These are phyloP conservation scores for Solanum aculeatissimum DNA, from an alignment of 305 asterid species.

Conservation along the genomic window DNA sequence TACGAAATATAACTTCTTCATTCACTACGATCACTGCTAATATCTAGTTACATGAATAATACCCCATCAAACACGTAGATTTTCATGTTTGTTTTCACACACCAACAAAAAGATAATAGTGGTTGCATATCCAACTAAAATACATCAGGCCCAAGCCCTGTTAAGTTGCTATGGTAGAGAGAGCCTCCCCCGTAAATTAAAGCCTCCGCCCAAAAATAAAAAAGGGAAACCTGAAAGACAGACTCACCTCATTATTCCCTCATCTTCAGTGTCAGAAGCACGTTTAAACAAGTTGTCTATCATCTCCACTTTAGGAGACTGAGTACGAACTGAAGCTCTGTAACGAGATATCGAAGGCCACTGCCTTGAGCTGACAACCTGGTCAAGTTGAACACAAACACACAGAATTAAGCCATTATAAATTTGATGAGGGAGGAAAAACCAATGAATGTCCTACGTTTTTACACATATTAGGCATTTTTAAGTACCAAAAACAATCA, in stretches of 20 bases:
- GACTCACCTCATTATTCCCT: conserved; percentile 61
- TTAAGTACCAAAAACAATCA: background rate
- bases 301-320: conserved; percentile 73
- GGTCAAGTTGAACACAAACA: background rate
- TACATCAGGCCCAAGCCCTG: background rate
- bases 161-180: background rate
- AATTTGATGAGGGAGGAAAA: background rate
- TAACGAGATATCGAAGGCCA: conserved; percentile 86
- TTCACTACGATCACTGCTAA: background rate
- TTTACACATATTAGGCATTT: background rate
- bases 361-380: conserved; percentile 84
- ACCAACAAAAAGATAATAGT: background rate
- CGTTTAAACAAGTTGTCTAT: conserved; percentile 49
- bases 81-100: background rate
- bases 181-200: background rate
- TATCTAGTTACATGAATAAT: background rate
- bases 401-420: background rate
- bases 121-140: background rate
- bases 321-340: conserved; percentile 81
- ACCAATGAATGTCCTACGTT: background rate
- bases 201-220: background rate
- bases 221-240: background rate
- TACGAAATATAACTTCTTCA: background rate
- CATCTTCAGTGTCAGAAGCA: conserved; percentile 52
- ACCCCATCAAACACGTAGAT: background rate